These are phyloP conservation scores for Aspergillus wentii DNA, from an alignment of 495 filamentous ascomycete genomes.

Conservation along the genomic window DNA sequence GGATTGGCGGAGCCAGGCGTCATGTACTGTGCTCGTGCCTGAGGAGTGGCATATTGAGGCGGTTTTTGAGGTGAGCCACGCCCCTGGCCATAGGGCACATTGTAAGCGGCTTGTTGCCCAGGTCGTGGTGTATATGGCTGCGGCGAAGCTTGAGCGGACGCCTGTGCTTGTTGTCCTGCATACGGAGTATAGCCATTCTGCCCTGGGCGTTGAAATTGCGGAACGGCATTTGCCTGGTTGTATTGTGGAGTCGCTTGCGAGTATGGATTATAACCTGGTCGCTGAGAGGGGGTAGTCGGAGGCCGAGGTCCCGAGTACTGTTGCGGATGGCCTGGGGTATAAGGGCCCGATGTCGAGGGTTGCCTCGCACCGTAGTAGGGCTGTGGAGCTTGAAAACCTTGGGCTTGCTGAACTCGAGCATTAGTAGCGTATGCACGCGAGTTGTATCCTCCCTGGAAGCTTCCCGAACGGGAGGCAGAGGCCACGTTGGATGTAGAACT, in stretches of 20 bases:
- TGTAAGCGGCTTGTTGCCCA: conserved; percentile 34
- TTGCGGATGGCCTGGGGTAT: conserved; percentile 27
- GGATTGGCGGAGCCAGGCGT: conserved; percentile 17
- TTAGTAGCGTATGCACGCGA: conserved; percentile 30
- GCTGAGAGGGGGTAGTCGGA: conserved; percentile 40
- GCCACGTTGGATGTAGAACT: conserved; percentile 24
- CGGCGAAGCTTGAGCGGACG: conserved; percentile 28
- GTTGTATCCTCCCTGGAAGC: conserved; percentile 31
- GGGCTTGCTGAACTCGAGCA: conserved; percentile 25
- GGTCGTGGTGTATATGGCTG: conserved; percentile 38
- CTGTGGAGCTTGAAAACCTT: conserved; percentile 31
- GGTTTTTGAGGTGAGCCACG: conserved; percentile 32
- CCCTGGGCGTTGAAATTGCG: conserved; percentile 34
- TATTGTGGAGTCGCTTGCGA: conserved; percentile 33
- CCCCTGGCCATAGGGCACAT: conserved; percentile 27
- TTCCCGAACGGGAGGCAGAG: conserved; percentile 19
- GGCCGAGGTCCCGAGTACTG: conserved; percentile 32
- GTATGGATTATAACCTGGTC: conserved; percentile 31
- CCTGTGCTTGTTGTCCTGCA: conserved; percentile 20
- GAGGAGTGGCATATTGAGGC: conserved; percentile 18
- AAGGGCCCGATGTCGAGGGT: conserved; percentile 27
- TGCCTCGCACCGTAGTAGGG: conserved; percentile 38
- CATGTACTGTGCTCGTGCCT: conserved; percentile 20
- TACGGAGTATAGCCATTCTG: conserved; percentile 39
- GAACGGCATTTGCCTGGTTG: conserved; percentile 28